Base-by-base conservation (phyloP, 2,329 filamentous ascomycete species). In the Juglanconis oblonga region DNA sequence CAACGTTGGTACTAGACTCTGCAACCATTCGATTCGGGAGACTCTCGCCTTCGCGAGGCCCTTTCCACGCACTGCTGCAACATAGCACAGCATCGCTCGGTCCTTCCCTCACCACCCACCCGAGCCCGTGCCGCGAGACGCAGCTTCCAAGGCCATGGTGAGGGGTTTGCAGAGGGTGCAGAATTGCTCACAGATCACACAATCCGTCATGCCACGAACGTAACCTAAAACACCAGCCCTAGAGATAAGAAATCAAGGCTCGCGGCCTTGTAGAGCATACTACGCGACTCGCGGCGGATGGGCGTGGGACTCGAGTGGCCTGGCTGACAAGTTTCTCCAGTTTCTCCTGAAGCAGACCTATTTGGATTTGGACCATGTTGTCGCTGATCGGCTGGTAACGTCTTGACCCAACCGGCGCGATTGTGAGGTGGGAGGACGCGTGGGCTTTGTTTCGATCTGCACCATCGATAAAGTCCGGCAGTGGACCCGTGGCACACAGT, bases 81-180 rank as follows among this genome's bases (percentile, higher is more conserved):
- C 59, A 54, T 48, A 35, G 38, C 55, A 58, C 59, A 48, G 51
- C 58, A 55, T 55, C n/a, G 32, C n/a, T 59, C 9, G 44, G 44
- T 47, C 14, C 9, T 3, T 47, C 4, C 5, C n/a, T 47, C 5
- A 17, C 24, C 7, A 35, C 33, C 38, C 38, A 35, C 38, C 58
- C 57, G 51, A 50, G 17, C 36, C 52, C 36, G 51, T 49, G 35
- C 44, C 42, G 45, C 52, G 51, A 29, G 42, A 45, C 31, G 50
- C 45, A 56, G 50, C 47, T n/a, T 55, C 47, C 32, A 38, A 49
- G 38, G 32, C 17, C 24, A n/a, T 42, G 38, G 48, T 35, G 49
- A 38, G 47, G 38, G 52, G 35, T n/a, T 38, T 38, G 33, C 38
- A 42, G 29, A 55, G 52, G 35, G 32, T 48, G 31, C 17, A 48